Base-by-base conservation (phyloP, 139 green algal species). In the Chlorella sorokiniana region DNA sequence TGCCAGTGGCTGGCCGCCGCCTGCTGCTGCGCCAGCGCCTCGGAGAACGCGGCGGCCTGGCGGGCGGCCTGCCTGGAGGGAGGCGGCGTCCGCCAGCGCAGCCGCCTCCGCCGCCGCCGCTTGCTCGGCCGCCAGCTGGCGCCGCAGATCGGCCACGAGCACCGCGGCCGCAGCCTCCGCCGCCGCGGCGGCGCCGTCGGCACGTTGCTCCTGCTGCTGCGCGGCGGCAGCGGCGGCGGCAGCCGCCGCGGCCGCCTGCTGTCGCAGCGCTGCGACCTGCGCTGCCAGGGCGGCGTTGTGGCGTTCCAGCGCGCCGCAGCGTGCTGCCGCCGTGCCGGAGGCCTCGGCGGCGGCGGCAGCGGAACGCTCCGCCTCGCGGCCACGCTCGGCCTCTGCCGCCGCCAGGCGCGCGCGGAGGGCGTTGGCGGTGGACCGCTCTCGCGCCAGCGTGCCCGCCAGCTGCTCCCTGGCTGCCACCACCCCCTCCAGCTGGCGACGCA, bases 11-110 rank as follows among this genome's bases (percentile, higher is more conserved):
- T 41, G 6, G 73, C 73, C 37, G 40, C 73, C 54, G n/a, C 31
- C 73, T 79, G 73, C 73, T 79, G 73, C 73, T 79, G 73, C 52
- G 42, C 33, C 73, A 79, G 73, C 11, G 73, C 73, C 73, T 79
- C 73, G 37, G 73, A 79, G 38, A 79, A 79, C 9, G 37, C 37
- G 1, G 73, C 73, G 0, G 73, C 73, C 73, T 79, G 73, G 52
- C 54, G 73, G 8, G 73, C 44, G 10, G 52, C 73, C 54, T 79
- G 73, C 16, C n/a, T n/a, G n/a, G n/a, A 7, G 40, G 0, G 73
- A 52, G 11, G 73, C 73, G 4, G 73, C 73, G 8, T 79, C 73
- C 1, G 73, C 73, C 2, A 79, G 73, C 38, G 73, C 54, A 1
- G 27, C 10, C 38, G 38, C 23, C 54, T 79, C 73, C 0, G 22